These are phyloP conservation scores for Colletotrichum sojae DNA, from an alignment of 2,329 filamentous ascomycete species.

Conservation along the genomic window DNA sequence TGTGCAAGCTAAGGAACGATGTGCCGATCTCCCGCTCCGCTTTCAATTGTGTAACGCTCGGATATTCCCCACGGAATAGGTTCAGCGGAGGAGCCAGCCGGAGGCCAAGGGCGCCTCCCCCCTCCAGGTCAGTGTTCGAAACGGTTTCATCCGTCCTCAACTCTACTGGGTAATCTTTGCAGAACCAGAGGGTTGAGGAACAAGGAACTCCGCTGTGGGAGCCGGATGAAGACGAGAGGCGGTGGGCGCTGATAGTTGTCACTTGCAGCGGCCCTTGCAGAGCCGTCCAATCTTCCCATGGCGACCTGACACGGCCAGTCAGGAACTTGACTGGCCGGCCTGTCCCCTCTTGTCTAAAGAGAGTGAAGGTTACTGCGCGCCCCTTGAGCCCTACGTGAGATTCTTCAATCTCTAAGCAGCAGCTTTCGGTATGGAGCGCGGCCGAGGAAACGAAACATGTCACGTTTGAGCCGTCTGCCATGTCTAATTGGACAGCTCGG, in stretches of 20 bases:
- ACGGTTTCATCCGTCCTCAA: constrained; percentile 35
- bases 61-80: constrained; percentile 17
- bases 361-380: constrained; percentile 1
- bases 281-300: constrained; percentile 7
- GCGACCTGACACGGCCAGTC: constrained; percentile 1
- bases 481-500: constrained; percentile 24
- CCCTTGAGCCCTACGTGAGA: neutral
- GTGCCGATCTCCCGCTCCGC: constrained; percentile 31
- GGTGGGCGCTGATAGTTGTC: neutral
- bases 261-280: neutral
- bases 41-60: neutral
- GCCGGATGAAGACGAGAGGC: neutral
- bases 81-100: neutral
- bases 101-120: neutral
- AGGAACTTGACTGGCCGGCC: neutral
- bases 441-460: constrained; percentile 40
- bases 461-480: constrained; percentile 27
- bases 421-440: constrained; percentile 27
- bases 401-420: constrained; percentile 26
- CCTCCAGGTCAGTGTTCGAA: constrained; percentile 15
- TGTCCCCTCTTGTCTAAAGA: neutral
- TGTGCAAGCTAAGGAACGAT: neutral
- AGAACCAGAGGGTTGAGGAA: too few species aligned
- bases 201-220: neutral
- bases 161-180: neutral